A percentile compares a stretch with the other conserved stretches of the same genome.
Evolutionary conservation across 116 monocot genomes (phyloP).

Genomic region (Phalaenopsis hybrid): DNA sequence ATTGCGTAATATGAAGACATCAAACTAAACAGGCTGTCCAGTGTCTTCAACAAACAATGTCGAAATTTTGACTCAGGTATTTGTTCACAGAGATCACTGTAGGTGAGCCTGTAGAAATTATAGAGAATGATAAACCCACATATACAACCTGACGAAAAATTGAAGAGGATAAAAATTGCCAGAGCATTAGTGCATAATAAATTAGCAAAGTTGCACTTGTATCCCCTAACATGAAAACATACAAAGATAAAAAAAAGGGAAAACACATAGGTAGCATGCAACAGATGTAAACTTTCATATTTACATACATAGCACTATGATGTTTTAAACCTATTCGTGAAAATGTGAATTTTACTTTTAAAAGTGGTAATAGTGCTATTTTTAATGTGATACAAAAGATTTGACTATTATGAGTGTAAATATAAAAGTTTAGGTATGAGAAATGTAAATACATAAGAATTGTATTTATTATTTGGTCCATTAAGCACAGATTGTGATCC

Average conservation of each 20-base stretch:
- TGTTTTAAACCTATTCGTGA: too few relatives aligned
- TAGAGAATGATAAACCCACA: not conserved
- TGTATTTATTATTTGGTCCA: not conserved
- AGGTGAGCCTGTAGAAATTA: conserved; percentile 70
- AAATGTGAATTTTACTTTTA: too few relatives aligned
- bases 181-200: not conserved
- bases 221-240: not conserved
- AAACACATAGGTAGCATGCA: too few relatives aligned
- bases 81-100: conserved; percentile 86
- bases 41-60: conserved; percentile 71
- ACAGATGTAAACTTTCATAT: too few relatives aligned
- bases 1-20: conserved; percentile 90
- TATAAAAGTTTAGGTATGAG: too few relatives aligned
- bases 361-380: too few relatives aligned
- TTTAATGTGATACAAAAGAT: too few relatives aligned
- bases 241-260: not conserved
- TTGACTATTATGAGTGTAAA: too few relatives aligned
- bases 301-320: too few relatives aligned
- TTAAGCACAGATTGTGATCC: not conserved
- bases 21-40: conserved; percentile 70
- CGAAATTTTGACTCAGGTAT: conserved; percentile 92
- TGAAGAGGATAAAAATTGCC: not conserved
- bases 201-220: not conserved
- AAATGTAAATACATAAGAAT: too few relatives aligned
- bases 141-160: not conserved